A percentile compares a stretch with the other conserved stretches of the same genome.
phyloP scores from a whole-genome alignment of 495 filamentous ascomycete species.

The Aspergillus incahuasiensis region DNA sequence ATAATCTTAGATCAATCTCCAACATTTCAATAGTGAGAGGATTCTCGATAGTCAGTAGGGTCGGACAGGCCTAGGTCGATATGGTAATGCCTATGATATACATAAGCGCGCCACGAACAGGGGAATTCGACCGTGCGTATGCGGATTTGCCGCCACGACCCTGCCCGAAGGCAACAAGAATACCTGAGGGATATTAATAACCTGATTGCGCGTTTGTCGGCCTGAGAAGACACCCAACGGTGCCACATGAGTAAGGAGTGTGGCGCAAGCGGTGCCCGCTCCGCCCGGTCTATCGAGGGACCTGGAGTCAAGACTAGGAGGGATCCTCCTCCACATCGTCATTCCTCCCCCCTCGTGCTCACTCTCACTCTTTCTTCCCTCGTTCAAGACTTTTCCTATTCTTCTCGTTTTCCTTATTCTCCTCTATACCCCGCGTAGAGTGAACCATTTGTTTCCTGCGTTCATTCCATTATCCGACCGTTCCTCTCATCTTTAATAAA shows the following conservation, averaged over 20 bases:
- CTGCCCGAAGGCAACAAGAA: slow-evolving; percentile 7
- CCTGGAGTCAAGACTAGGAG: neutral
- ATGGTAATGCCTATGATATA: too few relatives aligned
- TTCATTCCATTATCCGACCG: slow-evolving; percentile 12
- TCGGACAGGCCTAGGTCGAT: neutral
- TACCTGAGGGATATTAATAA: slow-evolving; percentile 6
- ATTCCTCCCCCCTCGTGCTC: slow-evolving; percentile 13
- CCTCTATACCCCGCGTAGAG: slow-evolving; percentile 15
- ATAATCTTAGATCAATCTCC: too few relatives aligned
- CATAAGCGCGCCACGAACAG: slow-evolving; percentile 8
- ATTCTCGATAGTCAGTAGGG: neutral
- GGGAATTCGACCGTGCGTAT: neutral
- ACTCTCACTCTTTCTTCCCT: slow-evolving; percentile 12
- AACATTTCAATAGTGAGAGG: too few relatives aligned
- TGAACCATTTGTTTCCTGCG: slow-evolving; percentile 14
- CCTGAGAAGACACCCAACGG: slow-evolving; percentile 15
- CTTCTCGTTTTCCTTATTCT: slow-evolving; percentile 10
- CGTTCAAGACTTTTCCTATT: slow-evolving; percentile 6
- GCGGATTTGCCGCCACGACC: slow-evolving; percentile 1
- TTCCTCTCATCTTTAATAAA: slow-evolving; percentile 11
- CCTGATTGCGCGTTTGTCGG: slow-evolving; percentile 22
- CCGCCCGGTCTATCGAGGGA: neutral
- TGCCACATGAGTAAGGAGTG: slow-evolving; percentile 22
- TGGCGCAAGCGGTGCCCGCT: slow-evolving; percentile 21
- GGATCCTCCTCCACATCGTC: slow-evolving; percentile 19